Conservation (phyloP, 164 flowering plant genomes). For the Magnolia officinalis region DNA sequence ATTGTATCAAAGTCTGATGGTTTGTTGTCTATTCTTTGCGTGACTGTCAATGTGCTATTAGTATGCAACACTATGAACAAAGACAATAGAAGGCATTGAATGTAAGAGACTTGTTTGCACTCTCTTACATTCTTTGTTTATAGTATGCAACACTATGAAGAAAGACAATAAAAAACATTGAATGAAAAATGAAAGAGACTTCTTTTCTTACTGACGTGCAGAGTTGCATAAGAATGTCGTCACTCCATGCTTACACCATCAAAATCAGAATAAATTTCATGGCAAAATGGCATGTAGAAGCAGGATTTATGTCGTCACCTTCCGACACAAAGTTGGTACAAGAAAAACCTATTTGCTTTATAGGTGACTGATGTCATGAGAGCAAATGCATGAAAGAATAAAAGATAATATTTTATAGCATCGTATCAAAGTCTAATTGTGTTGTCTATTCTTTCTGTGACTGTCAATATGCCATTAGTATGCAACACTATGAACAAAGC, state of each 20-base stretch:
- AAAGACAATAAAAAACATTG: neutral
- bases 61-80: neutral
- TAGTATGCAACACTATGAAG: too few relatives aligned
- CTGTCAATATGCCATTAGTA: neutral
- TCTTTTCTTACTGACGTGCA: neutral
- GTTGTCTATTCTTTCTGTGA: neutral
- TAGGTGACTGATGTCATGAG: neutral
- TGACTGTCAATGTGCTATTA: neutral
- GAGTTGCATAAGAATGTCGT: neutral
- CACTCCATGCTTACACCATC: neutral
- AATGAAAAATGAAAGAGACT: neutral
- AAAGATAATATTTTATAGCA: neutral
- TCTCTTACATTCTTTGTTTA: neutral
- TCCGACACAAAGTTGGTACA: constrained; percentile 47
- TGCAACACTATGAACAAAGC: neutral
- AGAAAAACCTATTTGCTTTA: constrained; percentile 11
- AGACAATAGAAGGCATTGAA: neutral
- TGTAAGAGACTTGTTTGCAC: neutral
- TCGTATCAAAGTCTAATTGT: neutral
- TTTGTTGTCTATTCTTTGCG: neutral
- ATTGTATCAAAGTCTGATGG: neutral
- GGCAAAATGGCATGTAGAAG: constrained; percentile 15
- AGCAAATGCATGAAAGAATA: neutral
- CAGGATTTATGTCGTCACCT: constrained; percentile 37
- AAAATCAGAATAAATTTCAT: constrained; percentile 16